Evolutionary conservation across 1,139 yeast genomes (phyloP), one percentile per base, ranked within the genome.

Genomic region (Suhomyces guaymorum): DNA sequence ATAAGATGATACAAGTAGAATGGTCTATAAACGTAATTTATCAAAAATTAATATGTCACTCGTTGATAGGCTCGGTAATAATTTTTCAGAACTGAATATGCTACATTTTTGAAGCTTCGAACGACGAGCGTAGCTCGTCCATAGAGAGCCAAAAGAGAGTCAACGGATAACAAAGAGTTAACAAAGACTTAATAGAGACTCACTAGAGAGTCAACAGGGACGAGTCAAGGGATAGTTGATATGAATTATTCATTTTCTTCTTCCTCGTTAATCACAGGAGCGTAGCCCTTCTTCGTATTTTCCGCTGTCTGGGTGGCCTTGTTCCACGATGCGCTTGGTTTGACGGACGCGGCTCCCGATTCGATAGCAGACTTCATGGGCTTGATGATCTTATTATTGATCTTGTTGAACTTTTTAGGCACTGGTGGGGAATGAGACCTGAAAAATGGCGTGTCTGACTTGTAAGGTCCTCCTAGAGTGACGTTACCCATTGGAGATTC

Each of bases 351-450:
- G 16, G 37, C 14, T 10, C 30, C 14, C 8, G 15, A 24, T 21
- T 43, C 47, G 23, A 45, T 35, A 9, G 33, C 42, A 6, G 43
- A 37, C 19, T 39, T 46, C 26, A 39, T 39, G 3, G 47, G 47
- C 16, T 38, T 45, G 23, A 41, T 30, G 10, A 33, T 20, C 24
- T 47, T 42, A 12, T 37, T 37, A 28, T 39, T 44, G 35, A 39
- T 33, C 33, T 46, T 47, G 32, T 43, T 49, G 28, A 49, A 47
- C 29, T 57, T 60, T 17, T 51, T 52, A 10, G 62, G 55, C 7
- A 64, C 51, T 4, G 73, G 72, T 2, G 73, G 70, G 1, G 70
- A 64, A 28, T 57, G 58, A 2, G 70, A 52, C 28, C 72, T 40
- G 20, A 46, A 30, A 15, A 34, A 34, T 5, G 50, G 43, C n/a